Conservation (phyloP, 805 yeast genomes). For the Starmerella asiatica region DNA sequence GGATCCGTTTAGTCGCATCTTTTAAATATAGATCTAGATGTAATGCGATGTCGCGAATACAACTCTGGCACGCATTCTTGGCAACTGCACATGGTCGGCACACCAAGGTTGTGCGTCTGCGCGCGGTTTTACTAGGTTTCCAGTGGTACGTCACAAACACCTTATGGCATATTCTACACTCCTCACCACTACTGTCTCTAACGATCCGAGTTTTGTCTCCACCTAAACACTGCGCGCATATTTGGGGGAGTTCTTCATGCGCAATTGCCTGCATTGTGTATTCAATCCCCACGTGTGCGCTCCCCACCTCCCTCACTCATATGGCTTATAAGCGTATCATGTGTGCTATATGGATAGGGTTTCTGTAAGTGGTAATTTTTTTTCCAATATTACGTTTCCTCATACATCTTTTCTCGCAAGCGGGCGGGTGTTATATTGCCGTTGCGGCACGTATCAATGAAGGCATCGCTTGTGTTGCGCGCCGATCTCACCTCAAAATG, state of each 20-base stretch:
- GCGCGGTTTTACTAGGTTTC: constrained; percentile 37
- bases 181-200: constrained; percentile 56
- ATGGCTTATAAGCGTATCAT: no score
- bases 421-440: no score
- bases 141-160: constrained; percentile 74
- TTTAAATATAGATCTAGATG: constrained; percentile 68
- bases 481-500: constrained; percentile 8
- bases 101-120: constrained; percentile 38
- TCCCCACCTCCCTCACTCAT: no score
- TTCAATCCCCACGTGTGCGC: no score
- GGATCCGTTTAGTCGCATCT: constrained; percentile 67
- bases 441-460: no score
- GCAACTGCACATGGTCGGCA: constrained; percentile 71
- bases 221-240: constrained; percentile 68
- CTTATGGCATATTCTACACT: constrained; percentile 73
- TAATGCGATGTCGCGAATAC: constrained; percentile 69
- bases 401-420: no score
- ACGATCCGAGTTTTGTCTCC: constrained; percentile 53
- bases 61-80: constrained; percentile 74
- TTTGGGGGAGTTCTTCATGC: constrained; percentile 40
- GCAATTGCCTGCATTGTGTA: not conserved
- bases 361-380: no score
- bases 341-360: no score
- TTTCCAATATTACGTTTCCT: no score
- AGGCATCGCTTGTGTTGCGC: not conserved